Conservation (phyloP, 202 grass and related monocot genomes). For the Digitaria exilis region DNA sequence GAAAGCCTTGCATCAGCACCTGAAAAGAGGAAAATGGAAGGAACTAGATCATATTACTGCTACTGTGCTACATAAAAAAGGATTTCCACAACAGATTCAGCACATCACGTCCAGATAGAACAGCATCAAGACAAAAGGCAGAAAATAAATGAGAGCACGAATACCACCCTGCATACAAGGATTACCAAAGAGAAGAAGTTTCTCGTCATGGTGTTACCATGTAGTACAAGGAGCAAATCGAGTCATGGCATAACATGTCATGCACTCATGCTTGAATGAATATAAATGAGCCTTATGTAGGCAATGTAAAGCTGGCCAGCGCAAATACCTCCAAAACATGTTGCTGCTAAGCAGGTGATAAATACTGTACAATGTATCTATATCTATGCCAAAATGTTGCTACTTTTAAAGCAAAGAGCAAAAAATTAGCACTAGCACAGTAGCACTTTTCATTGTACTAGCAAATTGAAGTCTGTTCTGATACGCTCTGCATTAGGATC, state of each 20-base stretch:
- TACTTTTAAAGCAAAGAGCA: slow-evolving; percentile 10
- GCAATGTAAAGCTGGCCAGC: slow-evolving; percentile 2
- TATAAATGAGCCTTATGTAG: background rate
- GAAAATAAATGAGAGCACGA: background rate
- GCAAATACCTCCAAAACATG: slow-evolving; percentile 16
- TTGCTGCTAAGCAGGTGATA: background rate
- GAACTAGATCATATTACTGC: background rate
- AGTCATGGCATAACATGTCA: background rate
- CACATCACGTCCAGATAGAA: background rate
- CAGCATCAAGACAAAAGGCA: background rate
- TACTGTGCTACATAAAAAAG: background rate
- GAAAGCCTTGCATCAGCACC: slow-evolving; percentile 48
- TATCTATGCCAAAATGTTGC: background rate
- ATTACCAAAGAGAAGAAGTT: background rate
- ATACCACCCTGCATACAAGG: background rate
- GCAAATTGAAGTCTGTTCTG: background rate
- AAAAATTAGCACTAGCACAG: slow-evolving; percentile 7
- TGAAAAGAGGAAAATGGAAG: slow-evolving; percentile 29
- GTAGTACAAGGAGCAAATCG: background rate
- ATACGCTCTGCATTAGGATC: background rate
- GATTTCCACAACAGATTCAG: background rate
- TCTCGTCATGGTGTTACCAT: background rate
- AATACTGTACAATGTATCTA: background rate
- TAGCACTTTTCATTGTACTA: background rate
- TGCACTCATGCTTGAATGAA: background rate